Evolutionary conservation across 2,329 filamentous ascomycete species (phyloP).

Genomic region (Thielaviopsis punctulata): DNA sequence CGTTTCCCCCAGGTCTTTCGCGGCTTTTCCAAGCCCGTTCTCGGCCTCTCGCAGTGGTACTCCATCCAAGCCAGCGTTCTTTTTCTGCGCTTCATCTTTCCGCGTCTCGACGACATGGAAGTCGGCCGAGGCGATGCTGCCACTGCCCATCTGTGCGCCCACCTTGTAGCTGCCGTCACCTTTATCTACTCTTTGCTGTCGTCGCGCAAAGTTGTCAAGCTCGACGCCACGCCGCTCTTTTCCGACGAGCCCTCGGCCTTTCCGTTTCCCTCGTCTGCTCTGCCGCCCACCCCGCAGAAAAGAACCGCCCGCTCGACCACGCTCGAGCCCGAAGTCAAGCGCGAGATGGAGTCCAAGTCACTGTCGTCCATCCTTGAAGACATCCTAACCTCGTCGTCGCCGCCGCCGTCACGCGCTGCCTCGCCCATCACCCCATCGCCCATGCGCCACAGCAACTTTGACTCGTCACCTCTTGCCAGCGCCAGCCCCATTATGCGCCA

Average conservation of each 20-base stretch:
- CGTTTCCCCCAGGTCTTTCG: conserved; percentile 40
- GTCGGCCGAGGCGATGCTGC: conserved; percentile 22
- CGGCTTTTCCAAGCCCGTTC: conserved; percentile 42
- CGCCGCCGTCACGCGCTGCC: conserved; percentile 13
- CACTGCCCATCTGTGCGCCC: conserved; percentile 31
- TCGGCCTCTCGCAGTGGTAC: conserved; percentile 48
- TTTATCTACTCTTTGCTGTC: conserved; percentile 22
- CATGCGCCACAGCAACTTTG: conserved; percentile 8
- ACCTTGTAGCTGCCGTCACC: conserved; percentile 36
- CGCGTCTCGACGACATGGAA: conserved; percentile 25
- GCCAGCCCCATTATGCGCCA: conserved; percentile 4
- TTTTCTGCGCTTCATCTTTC: conserved; percentile 34
- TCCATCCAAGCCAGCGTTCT: conserved; percentile 44
- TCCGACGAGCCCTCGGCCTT: conserved; percentile 10
- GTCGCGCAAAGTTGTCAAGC: conserved; percentile 17
- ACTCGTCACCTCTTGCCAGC: conserved; percentile 1
- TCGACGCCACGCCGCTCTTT: conserved; percentile 42
- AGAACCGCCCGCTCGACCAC: background rate
- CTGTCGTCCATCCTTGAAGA: conserved; percentile 32
- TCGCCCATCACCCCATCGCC: conserved; percentile 7
- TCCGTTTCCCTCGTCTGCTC: background rate
- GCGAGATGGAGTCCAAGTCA: conserved; percentile 21
- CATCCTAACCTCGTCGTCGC: conserved; percentile 18
- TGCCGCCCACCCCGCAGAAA: background rate
- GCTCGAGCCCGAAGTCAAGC: conserved; percentile 10